These are phyloP conservation scores for Rhinocladiella similis DNA, from an alignment of 2,329 filamentous ascomycete species.

Conservation along the genomic window DNA sequence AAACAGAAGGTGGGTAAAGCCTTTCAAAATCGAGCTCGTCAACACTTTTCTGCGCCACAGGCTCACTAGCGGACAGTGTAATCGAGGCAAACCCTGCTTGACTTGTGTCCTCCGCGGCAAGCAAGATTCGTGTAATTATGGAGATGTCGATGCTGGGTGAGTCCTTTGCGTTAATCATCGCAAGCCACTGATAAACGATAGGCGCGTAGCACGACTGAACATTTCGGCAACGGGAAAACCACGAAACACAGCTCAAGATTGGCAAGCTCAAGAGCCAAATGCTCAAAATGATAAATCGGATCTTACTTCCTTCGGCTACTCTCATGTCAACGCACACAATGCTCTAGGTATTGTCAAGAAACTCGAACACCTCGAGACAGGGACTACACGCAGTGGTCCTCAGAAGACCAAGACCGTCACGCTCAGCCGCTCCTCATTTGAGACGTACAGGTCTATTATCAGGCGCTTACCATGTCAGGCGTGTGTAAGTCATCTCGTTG, in stretches of 20 bases:
- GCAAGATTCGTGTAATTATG: conserved; percentile 11
- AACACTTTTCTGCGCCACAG: neutral
- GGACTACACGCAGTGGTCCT: neutral
- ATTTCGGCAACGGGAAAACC: too few species aligned
- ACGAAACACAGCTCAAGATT: too few species aligned
- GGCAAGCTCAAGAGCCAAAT: too few species aligned
- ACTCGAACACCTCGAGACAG: conserved; percentile 9
- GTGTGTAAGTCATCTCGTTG: conserved; percentile 8
- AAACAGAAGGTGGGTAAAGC: conserved; percentile 6
- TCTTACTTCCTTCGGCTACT: conserved; percentile 11
- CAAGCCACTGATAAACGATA: too few species aligned
- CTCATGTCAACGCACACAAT: conserved; percentile 13
- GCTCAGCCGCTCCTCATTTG: conserved; percentile 1
- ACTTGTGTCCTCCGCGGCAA: conserved; percentile 14
- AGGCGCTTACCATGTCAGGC: conserved; percentile 6
- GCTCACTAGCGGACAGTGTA: neutral
- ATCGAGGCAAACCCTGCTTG: conserved; percentile 10
- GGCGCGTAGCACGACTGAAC: too few species aligned
- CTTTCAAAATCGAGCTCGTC: neutral
- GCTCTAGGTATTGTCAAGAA: conserved; percentile 10
- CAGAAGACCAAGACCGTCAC: conserved; percentile 2
- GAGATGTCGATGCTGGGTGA: conserved; percentile 4
- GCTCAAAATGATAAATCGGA: neutral
- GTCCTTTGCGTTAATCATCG: neutral
- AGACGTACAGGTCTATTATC: conserved; percentile 10